Base-by-base conservation (phyloP, 495 filamentous ascomycete genomes). In the Choiromyces venosus region DNA sequence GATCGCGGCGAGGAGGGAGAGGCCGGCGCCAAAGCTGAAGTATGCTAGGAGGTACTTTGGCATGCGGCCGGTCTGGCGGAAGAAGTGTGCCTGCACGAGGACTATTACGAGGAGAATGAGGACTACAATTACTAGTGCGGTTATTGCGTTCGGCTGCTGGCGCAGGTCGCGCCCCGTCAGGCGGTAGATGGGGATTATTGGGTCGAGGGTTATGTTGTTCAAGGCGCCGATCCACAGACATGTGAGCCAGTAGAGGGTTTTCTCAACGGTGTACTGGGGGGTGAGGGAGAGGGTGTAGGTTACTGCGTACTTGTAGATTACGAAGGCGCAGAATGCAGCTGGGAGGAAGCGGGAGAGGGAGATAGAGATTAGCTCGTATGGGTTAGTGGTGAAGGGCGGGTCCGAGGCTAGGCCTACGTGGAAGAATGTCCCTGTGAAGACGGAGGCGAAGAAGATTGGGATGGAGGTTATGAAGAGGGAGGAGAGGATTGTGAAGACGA, bases 361-460 rank as follows among this genome's bases (percentile, higher is more conserved):
- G 38, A 86, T 84, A n/a, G 91, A 92, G 39, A 93, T 84, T 10
- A 94, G 85, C 6, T 70, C 81, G 76, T 90, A 85, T 14, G 78
- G 78, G 73, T 84, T 83, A n/a, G 84, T 80, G 44, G 84, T 82
- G 36, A 82, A 83, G 4, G 92, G 91, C 16, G 91, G 89, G 81
- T 97, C 93, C 0, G 90, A 92, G 46, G 90, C 91, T 70, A 96
- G 82, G 9, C 89, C 91, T 25, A 93, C 91, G 73, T 94, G 91
- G 79, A 88, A 89, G 81, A 93, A 94, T 33, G 93, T 83, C 70
- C 89, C 90, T 65, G 86, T 85, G 78, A 94, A 94, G 18, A 88
- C 85, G 44, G 88, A 87, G 78, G 88, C 89, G 84, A 91, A 94
- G 78, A 93, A 87, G 29, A 92, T 83, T 3, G 87, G 81, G 1